Conservation (phyloP, 106 monocot species). For the Dendrobium officinale region DNA sequence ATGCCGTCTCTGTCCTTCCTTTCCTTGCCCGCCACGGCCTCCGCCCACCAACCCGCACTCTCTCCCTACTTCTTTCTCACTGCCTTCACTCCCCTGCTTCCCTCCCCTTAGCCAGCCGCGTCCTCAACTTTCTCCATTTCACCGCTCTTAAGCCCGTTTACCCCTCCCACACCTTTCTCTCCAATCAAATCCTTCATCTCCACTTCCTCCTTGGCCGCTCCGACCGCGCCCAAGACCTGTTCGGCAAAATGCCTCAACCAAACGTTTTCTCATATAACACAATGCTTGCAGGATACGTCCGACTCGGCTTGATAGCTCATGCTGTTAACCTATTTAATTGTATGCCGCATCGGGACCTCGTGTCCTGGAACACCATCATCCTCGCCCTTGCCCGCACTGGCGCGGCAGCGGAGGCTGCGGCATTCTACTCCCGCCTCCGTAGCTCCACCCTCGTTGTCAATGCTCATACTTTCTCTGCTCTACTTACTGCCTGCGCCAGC, state of each 20-base stretch:
- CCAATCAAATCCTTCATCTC: slow-evolving; percentile 42
- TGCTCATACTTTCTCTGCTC: slow-evolving; percentile 47
- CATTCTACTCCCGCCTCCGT: slow-evolving; percentile 41
- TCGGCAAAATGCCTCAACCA: slow-evolving; percentile 49
- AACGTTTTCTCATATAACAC: slow-evolving; percentile 67
- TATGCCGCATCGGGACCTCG: slow-evolving; percentile 50
- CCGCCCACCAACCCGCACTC: slow-evolving; percentile 25
- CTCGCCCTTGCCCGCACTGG: slow-evolving; percentile 40
- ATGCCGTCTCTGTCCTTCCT: slow-evolving; percentile 38
- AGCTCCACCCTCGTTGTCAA: slow-evolving; percentile 22
- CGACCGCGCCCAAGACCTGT: slow-evolving; percentile 30
- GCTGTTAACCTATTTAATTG: slow-evolving; percentile 39
- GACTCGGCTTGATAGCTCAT: slow-evolving; percentile 21
- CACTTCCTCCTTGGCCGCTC: slow-evolving; percentile 36
- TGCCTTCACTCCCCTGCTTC: slow-evolving; percentile 30
- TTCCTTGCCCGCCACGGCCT: slow-evolving; percentile 42
- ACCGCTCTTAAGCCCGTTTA: slow-evolving; percentile 18
- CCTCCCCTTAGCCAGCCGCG: slow-evolving; percentile 23
- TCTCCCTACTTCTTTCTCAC: slow-evolving; percentile 43
- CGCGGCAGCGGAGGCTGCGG: slow-evolving; percentile 22
- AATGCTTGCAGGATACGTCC: slow-evolving; percentile 66
- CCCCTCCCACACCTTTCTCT: slow-evolving; percentile 29
- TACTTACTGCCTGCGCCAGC: slow-evolving; percentile 42
- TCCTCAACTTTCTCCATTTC: slow-evolving; percentile 40
- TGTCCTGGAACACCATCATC: slow-evolving; percentile 77